Evolutionary conservation across 495 filamentous ascomycete species (phyloP), one percentile per base, ranked within the genome.

Genomic region (Daldinia childiae): DNA sequence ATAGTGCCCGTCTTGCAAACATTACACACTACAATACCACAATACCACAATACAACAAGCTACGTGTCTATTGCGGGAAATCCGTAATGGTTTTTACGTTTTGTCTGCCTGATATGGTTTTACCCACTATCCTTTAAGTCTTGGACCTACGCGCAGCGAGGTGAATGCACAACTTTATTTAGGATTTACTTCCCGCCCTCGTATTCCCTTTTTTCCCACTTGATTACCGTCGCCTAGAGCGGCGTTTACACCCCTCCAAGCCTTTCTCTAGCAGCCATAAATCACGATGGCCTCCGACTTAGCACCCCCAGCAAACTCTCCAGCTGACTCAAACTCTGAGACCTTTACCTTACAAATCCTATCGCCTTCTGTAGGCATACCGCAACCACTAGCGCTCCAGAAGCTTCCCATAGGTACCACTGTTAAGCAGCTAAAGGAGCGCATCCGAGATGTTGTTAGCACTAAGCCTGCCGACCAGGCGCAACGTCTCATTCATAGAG

Each of bases 401-500:
- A 77, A 82, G 19, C 62, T 92, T 15, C 79, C 87, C 3, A 78
- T 83, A 4, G 78, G 85, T 0, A 86, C 85, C 0, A 92, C 89
- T 2, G 73, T 93, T 34, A 84, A 80, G 15, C 79, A 88, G 68
- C 76, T 94, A 19, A 91, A 89, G 74, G 79, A 80, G 5, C 87
- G 80, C 61, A 88, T 94, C 64, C 83, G 85, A 14, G 79, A 86
- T 62, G 69, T 76, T 14, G 76, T 92, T n/a, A 78, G 82, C 5
- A 83, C 80, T 38, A 86, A 82, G 8, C 88, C 90, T 32, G 57
- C 82, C 3, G 79, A 85, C 74, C 87, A 77, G 4, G 80, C 80
- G 4, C 90, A 92, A 73, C 82, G 90, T 11, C 74, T 94, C 48
- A 92, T 93, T 27, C 88, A 91, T 68, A 81, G 86, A 62, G 91